These are phyloP conservation scores for Posidonia oceanica DNA, from an alignment of 116 monocot genomes.

Conservation along the genomic window DNA sequence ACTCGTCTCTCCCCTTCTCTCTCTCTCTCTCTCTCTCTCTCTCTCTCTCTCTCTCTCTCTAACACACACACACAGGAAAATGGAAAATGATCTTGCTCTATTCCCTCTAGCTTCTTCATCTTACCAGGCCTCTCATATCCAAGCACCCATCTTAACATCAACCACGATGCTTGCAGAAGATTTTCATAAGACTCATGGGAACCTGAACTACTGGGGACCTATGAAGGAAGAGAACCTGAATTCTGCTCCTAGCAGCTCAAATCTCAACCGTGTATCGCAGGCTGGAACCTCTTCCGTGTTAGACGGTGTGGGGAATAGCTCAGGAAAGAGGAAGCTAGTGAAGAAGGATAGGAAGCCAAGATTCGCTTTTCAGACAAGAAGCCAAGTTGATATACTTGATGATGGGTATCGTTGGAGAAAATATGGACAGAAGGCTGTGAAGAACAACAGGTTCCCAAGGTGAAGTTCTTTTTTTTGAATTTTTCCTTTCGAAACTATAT, in stretches of 20 bases:
- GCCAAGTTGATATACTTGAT: conserved; percentile 19
- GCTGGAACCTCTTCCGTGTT: not conserved
- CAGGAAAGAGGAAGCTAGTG: not conserved
- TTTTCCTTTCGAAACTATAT: not conserved
- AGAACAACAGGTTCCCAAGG: conserved; percentile 24
- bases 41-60: not conserved
- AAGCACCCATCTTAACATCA: too few relatives aligned
- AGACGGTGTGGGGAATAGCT: not conserved
- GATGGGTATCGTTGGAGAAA: conserved; percentile 28
- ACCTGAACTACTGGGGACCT: not conserved
- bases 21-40: not conserved
- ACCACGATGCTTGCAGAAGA: too few relatives aligned
- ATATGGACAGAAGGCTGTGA: conserved; percentile 24
- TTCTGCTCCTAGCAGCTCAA: too few relatives aligned
- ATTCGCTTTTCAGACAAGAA: conserved; percentile 16
- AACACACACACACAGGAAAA: not conserved
- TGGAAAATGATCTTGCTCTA: too few relatives aligned
- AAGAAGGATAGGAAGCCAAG: conserved; percentile 14
- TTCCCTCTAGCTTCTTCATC: too few relatives aligned
- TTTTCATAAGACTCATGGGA: not conserved
- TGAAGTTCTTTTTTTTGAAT: not conserved
- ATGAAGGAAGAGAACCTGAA: not conserved
- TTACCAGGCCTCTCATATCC: too few relatives aligned
- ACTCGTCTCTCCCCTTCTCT: too few relatives aligned
- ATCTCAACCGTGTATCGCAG: not conserved